Conservation (phyloP, 805 yeast species). For the Ascoidea tarda region DNA sequence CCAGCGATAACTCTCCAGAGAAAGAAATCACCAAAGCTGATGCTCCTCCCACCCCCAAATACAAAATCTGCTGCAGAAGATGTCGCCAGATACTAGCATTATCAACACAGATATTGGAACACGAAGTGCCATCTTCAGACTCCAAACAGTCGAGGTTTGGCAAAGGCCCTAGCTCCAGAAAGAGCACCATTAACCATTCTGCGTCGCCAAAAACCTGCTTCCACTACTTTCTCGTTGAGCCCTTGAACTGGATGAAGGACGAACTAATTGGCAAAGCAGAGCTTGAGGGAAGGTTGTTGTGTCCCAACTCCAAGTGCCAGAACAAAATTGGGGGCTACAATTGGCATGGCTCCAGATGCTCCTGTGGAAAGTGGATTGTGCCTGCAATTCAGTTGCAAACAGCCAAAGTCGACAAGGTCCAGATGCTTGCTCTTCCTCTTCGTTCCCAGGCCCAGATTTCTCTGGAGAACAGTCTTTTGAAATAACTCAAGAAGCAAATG, state of each 20-base stretch:
- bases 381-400: slow-evolving; percentile 79
- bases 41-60: no score
- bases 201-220: slow-evolving; percentile 55
- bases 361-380: slow-evolving; percentile 92
- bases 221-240: slow-evolving; percentile 70
- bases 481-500: no score
- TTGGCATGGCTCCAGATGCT: slow-evolving; percentile 91
- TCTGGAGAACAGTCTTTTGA: no score
- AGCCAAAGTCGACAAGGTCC: slow-evolving; percentile 60
- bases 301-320: slow-evolving; percentile 57
- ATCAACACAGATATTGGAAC: slow-evolving; percentile 46
- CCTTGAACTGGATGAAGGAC: slow-evolving; percentile 80
- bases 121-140: slow-evolving; percentile 49
- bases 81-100: slow-evolving; percentile 65
- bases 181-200: slow-evolving; percentile 42
- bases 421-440: no score
- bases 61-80: slow-evolving; percentile 52
- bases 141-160: slow-evolving; percentile 55
- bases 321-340: slow-evolving; percentile 82
- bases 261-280: slow-evolving; percentile 57
- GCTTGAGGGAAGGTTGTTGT: slow-evolving; percentile 73
- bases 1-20: no score
- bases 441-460: no score
- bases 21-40: no score
- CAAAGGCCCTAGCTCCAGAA: slow-evolving; percentile 46